phyloP scores from a whole-genome alignment of 371 early-diverging fungal species.

The Mortierella sp. region DNA sequence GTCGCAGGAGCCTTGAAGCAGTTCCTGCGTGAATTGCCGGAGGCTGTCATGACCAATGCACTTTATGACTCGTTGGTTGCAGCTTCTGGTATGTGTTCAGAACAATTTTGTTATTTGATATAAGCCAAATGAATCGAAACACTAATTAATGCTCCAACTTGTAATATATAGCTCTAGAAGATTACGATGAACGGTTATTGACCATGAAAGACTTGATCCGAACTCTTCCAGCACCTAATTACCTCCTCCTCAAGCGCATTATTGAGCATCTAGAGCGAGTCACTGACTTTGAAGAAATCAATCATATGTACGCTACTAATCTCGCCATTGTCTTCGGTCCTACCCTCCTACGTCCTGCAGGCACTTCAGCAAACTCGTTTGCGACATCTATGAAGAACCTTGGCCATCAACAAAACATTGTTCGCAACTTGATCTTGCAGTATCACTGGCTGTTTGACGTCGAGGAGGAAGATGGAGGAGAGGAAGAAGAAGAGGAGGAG shows the following conservation, averaged over 20 bases:
- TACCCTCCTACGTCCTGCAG: conserved; percentile 80
- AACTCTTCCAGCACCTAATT: conserved; percentile 77
- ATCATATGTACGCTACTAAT: conserved; percentile 91
- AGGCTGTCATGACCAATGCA: conserved; percentile 89
- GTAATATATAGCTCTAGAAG: conserved; percentile 66
- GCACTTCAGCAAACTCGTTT: conserved; percentile 78
- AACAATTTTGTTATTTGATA: background rate
- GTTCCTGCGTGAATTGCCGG: conserved; percentile 93
- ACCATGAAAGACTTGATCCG: conserved; percentile 81
- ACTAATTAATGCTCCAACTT: background rate
- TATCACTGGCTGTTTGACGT: conserved; percentile 89
- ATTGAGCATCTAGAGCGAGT: conserved; percentile 87
- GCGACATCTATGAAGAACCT: conserved; percentile 84
- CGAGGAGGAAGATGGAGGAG: conserved; percentile 66
- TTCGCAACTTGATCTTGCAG: conserved; percentile 84
- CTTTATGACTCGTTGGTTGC: conserved; percentile 86
- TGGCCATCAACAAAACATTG: conserved; percentile 84
- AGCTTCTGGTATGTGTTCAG: conserved; percentile 75
- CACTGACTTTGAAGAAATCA: conserved; percentile 85
- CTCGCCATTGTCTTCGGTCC: conserved; percentile 92
- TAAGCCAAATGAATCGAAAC: background rate
- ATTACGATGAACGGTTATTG: conserved; percentile 84
- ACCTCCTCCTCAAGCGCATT: conserved; percentile 75
- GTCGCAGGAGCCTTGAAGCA: conserved; percentile 94
- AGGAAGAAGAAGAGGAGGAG: conserved; percentile 30